Conservation (phyloP, 768 basidiomycete species). For the Saitozyma sp. region DNA sequence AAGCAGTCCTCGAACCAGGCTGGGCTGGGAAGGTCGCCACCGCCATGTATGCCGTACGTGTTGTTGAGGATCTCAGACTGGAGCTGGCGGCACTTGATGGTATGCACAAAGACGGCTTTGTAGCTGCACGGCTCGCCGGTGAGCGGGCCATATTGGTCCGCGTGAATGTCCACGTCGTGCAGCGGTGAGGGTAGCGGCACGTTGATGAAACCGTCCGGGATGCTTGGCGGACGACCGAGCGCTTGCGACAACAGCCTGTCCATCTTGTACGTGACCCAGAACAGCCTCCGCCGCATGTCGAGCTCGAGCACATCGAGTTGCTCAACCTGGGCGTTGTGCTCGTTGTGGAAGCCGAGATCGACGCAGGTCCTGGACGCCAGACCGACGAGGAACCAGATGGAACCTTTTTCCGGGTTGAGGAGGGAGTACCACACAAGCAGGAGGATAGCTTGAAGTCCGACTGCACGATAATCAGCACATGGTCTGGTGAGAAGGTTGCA, state of each 20-base stretch:
- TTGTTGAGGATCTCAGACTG: constrained; percentile 51
- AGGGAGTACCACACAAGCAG: constrained; percentile 53
- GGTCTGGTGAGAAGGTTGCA: background rate
- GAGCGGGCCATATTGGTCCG: constrained; percentile 32
- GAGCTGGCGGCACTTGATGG: constrained; percentile 48
- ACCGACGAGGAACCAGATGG: constrained; percentile 54
- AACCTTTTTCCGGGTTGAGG: constrained; percentile 53
- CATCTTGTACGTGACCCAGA: constrained; percentile 51
- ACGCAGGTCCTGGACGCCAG: constrained; percentile 51
- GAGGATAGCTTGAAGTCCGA: constrained; percentile 52
- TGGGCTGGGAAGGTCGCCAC: constrained; percentile 17
- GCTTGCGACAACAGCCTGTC: constrained; percentile 50
- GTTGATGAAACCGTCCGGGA: constrained; percentile 53
- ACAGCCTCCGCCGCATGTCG: constrained; percentile 50
- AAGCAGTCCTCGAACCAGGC: constrained; percentile 52
- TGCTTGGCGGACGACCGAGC: constrained; percentile 51
- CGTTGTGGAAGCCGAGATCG: constrained; percentile 53
- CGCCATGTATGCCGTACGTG: constrained; percentile 47
- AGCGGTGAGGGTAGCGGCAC: constrained; percentile 47
- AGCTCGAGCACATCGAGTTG: constrained; percentile 44
- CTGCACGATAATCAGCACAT: constrained; percentile 14
- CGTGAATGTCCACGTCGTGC: constrained; percentile 47
- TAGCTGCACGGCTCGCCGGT: constrained; percentile 44
- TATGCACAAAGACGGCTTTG: constrained; percentile 49
- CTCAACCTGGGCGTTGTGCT: constrained; percentile 41